Percentiles rank a stretch among this genome's conserved stretches.
Conservation (phyloP, 768 basidiomycete species). For the Daedalea quercina region DNA sequence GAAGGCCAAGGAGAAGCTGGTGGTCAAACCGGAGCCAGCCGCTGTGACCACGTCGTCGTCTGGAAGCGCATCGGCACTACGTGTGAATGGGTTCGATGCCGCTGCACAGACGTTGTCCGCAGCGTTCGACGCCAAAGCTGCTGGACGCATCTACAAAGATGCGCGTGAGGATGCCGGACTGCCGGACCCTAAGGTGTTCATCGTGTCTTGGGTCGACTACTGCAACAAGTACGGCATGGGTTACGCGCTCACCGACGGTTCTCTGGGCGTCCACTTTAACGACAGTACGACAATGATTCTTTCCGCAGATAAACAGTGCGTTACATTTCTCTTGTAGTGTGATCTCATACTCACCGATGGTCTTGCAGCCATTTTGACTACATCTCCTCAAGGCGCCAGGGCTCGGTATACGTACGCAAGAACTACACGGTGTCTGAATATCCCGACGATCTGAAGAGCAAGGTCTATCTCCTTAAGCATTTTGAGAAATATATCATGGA, state of each 20-base stretch:
- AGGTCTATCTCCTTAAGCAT: conserved; percentile 88
- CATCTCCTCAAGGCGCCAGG: conserved; percentile 62
- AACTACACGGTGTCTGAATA: conserved; percentile 62
- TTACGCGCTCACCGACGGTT: conserved; percentile 92
- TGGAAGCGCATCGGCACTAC: conserved; percentile 20
- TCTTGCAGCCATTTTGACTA: conserved; percentile 78
- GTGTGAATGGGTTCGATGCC: conserved; percentile 59
- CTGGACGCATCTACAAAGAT: conserved; percentile 61
- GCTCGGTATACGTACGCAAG: conserved; percentile 64
- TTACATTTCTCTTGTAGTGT: conserved; percentile 13
- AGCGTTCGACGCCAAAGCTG: conserved; percentile 66
- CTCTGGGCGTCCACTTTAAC: conserved; percentile 94
- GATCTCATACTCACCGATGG: neutral
- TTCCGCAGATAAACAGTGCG: conserved; percentile 82
- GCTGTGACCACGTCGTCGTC: conserved; percentile 14
- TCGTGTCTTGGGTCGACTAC: conserved; percentile 98
- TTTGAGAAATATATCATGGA: conserved; percentile 96
- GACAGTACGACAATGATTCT: conserved; percentile 86
- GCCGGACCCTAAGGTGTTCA: conserved; percentile 75
- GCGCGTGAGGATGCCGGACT: conserved; percentile 47
- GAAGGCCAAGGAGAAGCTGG: conserved; percentile 1
- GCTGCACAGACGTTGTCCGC: conserved; percentile 42
- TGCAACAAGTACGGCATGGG: conserved; percentile 99
- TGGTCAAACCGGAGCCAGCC: conserved; percentile 1
- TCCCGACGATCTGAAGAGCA: conserved; percentile 80